Base-by-base conservation (phyloP, 106 monocot genomes). In the Dendrobium catenatum region DNA sequence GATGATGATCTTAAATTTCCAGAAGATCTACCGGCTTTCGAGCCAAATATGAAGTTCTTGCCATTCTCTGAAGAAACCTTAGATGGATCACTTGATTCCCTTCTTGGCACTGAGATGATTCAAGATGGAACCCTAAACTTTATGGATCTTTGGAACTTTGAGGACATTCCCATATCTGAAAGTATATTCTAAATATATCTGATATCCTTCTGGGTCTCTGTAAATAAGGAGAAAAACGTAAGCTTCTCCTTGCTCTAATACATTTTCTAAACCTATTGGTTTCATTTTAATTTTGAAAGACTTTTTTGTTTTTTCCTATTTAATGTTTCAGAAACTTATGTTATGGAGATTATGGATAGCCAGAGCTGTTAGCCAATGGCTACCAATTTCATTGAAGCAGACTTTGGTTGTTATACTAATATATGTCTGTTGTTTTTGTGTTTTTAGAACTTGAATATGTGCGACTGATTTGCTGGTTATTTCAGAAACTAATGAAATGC, bases 121-220 rank as follows among this genome's bases (percentile, higher is more conserved):
- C 84, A 86, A 68, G 89, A 89, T 80, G 78, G 61, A 1, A 72
- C 68, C 27, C 31, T 31, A 31, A 89, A 72, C 41, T 19, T 76
- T 33, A 42, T 87, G 9, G 54, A 82, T 37, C 85, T 94, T 3
- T 94, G 94, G 94, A 90, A 85, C 87, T 94, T 94, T 51, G 91
- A 94, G n/a, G 89, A 88, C 72, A 81, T 91, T 55, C 88, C 86
- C 6, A 80, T 83, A 6, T 13, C 46, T 46, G 76, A 49, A 18
- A 26, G 7, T 9, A 26, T 46, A 1, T 46, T 76, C 24, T 76
- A 41, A 76, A 51, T 76, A 33, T 44, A 74, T 74, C n/a, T 74
- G 18, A 42, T 43, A 42, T 74, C 43, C 8, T 19, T 8, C 74
- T 10, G 76, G 76, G 4, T 49, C 22, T 76, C 24, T 76, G 49